Evolutionary conservation across 441 rosid genomes (phyloP).

Genomic region (Sinapis alba): DNA sequence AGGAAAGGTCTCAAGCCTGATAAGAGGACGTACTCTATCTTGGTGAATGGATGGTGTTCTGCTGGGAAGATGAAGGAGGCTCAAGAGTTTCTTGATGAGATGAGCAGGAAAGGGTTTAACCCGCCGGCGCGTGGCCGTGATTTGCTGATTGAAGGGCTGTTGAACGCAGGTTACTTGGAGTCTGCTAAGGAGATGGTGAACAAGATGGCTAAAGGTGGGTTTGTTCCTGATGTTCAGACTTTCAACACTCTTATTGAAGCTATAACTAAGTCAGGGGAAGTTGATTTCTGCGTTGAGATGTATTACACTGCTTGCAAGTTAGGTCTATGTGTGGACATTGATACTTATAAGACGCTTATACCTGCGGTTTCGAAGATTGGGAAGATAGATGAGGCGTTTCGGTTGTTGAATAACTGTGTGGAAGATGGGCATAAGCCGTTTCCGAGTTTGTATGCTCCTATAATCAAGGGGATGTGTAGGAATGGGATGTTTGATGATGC

Average conservation of each 20-base stretch:
- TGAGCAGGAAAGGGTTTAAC: slow-evolving; percentile 82
- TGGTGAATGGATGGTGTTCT: slow-evolving; percentile 86
- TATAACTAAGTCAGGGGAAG: slow-evolving; percentile 65
- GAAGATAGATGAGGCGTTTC: slow-evolving; percentile 73
- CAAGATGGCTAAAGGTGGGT: slow-evolving; percentile 74
- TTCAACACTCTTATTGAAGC: slow-evolving; percentile 71
- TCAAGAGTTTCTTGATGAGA: slow-evolving; percentile 72
- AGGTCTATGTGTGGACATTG: slow-evolving; percentile 68
- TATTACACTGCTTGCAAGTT: slow-evolving; percentile 62
- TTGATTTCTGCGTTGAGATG: slow-evolving; percentile 73
- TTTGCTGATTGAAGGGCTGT: slow-evolving; percentile 77
- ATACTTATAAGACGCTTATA: slow-evolving; percentile 72
- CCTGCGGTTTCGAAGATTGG: slow-evolving; percentile 83
- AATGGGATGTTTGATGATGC: slow-evolving; percentile 85
- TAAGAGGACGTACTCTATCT: slow-evolving; percentile 62
- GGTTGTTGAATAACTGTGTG: slow-evolving; percentile 58
- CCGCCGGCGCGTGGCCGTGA: slow-evolving; percentile 92
- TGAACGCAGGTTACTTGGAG: slow-evolving; percentile 78
- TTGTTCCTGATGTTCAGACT: slow-evolving; percentile 61
- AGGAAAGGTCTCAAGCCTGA: slow-evolving; percentile 67
- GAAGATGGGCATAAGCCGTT: slow-evolving; percentile 87
- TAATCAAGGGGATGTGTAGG: slow-evolving; percentile 75
- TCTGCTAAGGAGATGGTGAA: slow-evolving; percentile 77
- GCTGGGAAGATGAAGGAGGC: slow-evolving; percentile 85
- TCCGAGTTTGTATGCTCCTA: slow-evolving; percentile 88